A percentile compares a stretch with the other conserved stretches of the same genome.
phyloP scores from a whole-genome alignment of 1,284 basidiomycete genomes.

The Sanghuangporus sanghuang region DNA sequence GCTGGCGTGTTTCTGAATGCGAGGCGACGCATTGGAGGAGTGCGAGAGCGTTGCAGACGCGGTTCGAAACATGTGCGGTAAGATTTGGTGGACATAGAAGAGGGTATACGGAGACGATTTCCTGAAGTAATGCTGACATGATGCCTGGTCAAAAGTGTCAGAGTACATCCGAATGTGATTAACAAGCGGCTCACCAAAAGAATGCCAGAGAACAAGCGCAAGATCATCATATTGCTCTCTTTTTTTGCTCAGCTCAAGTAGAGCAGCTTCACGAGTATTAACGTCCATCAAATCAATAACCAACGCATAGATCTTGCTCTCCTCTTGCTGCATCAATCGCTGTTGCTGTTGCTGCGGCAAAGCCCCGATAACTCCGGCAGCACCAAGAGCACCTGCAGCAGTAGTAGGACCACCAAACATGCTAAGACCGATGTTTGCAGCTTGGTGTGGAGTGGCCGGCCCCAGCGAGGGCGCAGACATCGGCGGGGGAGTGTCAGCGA shows the following conservation, averaged over 20 bases:
- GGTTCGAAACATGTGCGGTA: constrained; percentile 97
- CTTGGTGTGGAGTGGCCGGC: constrained; percentile 9
- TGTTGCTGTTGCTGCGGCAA: constrained; percentile 3
- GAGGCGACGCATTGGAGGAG: constrained; percentile 97
- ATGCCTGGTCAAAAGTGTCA: constrained; percentile 61
- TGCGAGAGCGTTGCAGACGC: constrained; percentile 98
- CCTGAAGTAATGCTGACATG: constrained; percentile 97
- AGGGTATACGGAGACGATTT: constrained; percentile 98
- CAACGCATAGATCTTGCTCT: constrained; percentile 76
- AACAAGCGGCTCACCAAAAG: constrained; percentile 71
- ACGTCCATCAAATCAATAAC: constrained; percentile 83
- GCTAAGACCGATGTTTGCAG: background rate
- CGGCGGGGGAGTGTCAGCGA: constrained; percentile 16
- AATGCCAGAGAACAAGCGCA: constrained; percentile 97
- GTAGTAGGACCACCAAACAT: constrained; percentile 3
- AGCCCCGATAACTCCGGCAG: background rate
- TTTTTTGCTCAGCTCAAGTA: constrained; percentile 98
- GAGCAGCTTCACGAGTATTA: constrained; percentile 75
- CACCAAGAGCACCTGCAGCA: background rate
- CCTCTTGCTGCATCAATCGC: constrained; percentile 46
- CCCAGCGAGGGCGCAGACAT: constrained; percentile 15
- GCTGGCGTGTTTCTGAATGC: constrained; percentile 87
- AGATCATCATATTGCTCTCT: constrained; percentile 99
- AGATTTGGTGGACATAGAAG: constrained; percentile 93
- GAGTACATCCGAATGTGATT: background rate